Conservation (phyloP, 306 rosid species). For the Coriaria nepalensis region DNA sequence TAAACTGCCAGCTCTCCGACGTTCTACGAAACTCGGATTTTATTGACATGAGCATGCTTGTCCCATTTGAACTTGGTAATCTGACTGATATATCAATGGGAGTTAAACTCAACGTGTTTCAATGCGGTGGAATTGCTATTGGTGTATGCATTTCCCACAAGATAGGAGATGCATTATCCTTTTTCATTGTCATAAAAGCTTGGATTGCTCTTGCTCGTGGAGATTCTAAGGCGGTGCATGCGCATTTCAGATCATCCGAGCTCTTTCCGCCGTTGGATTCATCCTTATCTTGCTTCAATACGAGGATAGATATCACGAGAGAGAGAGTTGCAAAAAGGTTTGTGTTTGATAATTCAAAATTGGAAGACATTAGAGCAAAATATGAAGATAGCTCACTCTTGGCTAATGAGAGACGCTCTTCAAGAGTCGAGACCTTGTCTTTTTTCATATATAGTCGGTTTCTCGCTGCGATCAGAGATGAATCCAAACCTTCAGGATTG, state of each 20-base stretch:
- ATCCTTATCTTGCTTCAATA: too few species aligned
- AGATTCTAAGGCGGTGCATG: not conserved
- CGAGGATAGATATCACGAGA: constrained; percentile 18
- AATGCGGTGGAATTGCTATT: constrained; percentile 27
- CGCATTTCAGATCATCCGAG: constrained; percentile 1
- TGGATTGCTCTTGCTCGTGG: constrained; percentile 16
- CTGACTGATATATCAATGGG: too few species aligned
- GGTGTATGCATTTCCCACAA: constrained; percentile 26
- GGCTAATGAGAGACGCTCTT: constrained; percentile 16
- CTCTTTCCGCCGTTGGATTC: constrained; percentile 13
- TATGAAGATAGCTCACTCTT: constrained; percentile 1
- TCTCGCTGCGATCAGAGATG: constrained; percentile 17
- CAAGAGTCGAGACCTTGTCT: constrained; percentile 43
- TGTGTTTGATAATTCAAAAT: constrained; percentile 20
- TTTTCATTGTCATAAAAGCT: constrained; percentile 23
- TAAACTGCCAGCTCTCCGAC: constrained; percentile 6
- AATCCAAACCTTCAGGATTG: constrained; percentile 1
- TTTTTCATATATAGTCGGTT: constrained; percentile 51
- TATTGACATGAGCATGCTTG: constrained; percentile 5
- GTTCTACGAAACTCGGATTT: constrained; percentile 20
- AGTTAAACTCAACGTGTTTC: constrained; percentile 20
- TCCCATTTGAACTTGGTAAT: constrained; percentile 10
- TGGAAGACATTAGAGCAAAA: constrained; percentile 28
- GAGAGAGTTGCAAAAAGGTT: constrained; percentile 36
- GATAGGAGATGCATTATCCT: constrained; percentile 26